Conservation (phyloP, 2,329 filamentous ascomycete species). For the Talaromyces sp. region DNA sequence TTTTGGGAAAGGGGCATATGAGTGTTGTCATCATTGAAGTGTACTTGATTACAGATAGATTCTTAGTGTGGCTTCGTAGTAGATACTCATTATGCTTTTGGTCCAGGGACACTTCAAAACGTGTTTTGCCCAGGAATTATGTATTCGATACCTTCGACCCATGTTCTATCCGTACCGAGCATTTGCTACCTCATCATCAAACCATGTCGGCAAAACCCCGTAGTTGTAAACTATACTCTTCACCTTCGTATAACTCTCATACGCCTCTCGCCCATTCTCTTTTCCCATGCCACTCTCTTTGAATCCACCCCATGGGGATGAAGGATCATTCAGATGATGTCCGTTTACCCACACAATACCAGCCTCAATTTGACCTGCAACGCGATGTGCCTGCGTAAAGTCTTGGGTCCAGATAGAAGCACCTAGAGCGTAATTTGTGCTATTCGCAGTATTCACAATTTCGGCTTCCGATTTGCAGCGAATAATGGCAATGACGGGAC, state of each 20-base stretch:
- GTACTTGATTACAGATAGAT: not conserved
- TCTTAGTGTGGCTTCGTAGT: too few relatives aligned
- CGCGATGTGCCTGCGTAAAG: slow-evolving; percentile 47
- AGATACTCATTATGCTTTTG: too few relatives aligned
- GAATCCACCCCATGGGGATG: slow-evolving; percentile 66
- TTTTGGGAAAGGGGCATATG: too few relatives aligned
- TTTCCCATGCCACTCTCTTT: slow-evolving; percentile 66
- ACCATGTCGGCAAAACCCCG: slow-evolving; percentile 65
- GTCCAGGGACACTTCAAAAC: too few relatives aligned
- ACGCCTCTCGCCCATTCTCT: slow-evolving; percentile 68
- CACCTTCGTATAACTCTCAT: slow-evolving; percentile 54
- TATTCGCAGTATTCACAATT: slow-evolving; percentile 49
- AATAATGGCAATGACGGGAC: slow-evolving; percentile 50
- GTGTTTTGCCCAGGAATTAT: too few relatives aligned
- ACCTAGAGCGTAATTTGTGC: slow-evolving; percentile 50
- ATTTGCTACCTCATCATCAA: slow-evolving; percentile 54
- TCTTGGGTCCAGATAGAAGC: slow-evolving; percentile 53
- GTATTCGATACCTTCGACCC: not conserved
- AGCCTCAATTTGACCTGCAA: slow-evolving; percentile 47
- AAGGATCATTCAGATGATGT: slow-evolving; percentile 69
- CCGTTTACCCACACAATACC: slow-evolving; percentile 50
- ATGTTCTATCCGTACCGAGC: slow-evolving; percentile 58
- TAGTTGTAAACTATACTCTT: slow-evolving; percentile 57
- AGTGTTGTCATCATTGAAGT: not conserved
- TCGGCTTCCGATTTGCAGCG: slow-evolving; percentile 48